Conservation (phyloP, 148 eudicot genomes). For the Pharnaceum exiguum region DNA sequence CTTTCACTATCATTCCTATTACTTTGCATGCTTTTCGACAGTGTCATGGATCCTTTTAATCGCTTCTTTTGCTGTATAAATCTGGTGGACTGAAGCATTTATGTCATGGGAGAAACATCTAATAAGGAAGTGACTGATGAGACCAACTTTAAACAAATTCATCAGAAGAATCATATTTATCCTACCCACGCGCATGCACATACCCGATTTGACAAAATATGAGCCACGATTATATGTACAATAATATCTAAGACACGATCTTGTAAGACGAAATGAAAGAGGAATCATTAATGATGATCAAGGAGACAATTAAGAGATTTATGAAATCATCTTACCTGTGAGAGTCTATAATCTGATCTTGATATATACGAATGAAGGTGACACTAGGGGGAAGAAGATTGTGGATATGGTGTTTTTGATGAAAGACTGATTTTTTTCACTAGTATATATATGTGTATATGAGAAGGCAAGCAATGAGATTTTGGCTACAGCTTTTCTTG, state of each 20-base stretch:
- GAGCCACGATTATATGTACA: too few relatives aligned
- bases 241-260: too few relatives aligned
- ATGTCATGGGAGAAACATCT: not conserved
- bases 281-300: too few relatives aligned
- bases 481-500: not conserved
- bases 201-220: too few relatives aligned
- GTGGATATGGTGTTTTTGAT: too few relatives aligned
- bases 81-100: not conserved
- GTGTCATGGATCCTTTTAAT: constrained; percentile 5
- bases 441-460: not conserved
- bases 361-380: too few relatives aligned
- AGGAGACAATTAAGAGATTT: too few relatives aligned
- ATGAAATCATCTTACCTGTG: too few relatives aligned
- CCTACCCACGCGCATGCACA: too few relatives aligned
- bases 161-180: not conserved
- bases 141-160: too few relatives aligned
- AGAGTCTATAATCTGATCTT: not conserved
- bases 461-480: not conserved
- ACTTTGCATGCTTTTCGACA: constrained; percentile 17
- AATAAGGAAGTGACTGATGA: not conserved
- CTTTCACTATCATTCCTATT: not conserved
- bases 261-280: too few relatives aligned
- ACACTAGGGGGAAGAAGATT: too few relatives aligned
- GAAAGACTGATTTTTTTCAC: not conserved
- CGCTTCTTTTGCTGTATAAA: not conserved